Evolutionary conservation across 2,329 filamentous ascomycete genomes (phyloP).

Genomic region (Pseudocercospora fijiensis): DNA sequence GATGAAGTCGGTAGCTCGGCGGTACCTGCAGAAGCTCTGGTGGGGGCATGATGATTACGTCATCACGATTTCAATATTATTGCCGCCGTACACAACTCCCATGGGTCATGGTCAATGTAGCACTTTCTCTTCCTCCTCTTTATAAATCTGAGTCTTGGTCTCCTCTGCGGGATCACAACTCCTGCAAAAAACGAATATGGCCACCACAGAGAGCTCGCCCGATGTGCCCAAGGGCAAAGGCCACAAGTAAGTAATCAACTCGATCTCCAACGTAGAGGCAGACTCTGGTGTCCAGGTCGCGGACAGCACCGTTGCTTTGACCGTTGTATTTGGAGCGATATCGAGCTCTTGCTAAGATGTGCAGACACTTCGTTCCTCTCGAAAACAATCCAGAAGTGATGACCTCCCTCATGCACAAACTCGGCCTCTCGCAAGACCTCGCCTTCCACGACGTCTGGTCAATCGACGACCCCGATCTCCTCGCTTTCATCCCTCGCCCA

Average conservation of each 20-base stretch:
- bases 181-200: background rate
- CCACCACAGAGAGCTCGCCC: background rate
- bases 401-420: constrained; percentile 74
- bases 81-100: background rate
- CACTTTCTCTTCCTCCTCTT: too few relatives aligned
- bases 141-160: too few relatives aligned
- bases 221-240: constrained; percentile 1
- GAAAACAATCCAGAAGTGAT: constrained; percentile 86
- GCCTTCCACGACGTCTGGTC: constrained; percentile 89
- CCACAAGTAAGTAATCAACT: background rate
- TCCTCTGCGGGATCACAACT: too few relatives aligned
- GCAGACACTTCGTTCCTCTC: constrained; percentile 31
- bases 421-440: constrained; percentile 76
- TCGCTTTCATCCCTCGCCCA: constrained; percentile 84
- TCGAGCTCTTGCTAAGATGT: background rate
- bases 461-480: constrained; percentile 78
- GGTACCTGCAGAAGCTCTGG: background rate
- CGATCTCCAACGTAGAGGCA: background rate
- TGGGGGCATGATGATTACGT: background rate
- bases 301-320: background rate
- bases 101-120: too few relatives aligned
- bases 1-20: background rate
- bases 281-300: background rate
- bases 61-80: background rate
- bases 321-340: background rate